A percentile compares a stretch with the other conserved stretches of the same genome.
Conservation (phyloP, 108 stramenopile genomes). For the Pseudonitzschia delicatissima region DNA sequence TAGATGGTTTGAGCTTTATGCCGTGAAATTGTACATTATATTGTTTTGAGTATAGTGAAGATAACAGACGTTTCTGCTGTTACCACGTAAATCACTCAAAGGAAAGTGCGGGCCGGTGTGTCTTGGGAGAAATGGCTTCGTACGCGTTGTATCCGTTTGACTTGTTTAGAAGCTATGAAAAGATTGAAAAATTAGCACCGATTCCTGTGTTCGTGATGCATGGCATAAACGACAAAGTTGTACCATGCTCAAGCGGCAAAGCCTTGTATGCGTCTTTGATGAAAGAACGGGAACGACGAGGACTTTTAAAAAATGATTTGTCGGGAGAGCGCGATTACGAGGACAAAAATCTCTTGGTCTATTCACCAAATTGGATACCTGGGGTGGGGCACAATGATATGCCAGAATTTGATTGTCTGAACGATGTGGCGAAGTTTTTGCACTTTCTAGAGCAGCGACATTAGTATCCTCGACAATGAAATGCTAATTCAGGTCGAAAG, state of each 20-base stretch:
- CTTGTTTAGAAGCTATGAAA: constrained; percentile 30
- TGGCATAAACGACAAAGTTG: constrained; percentile 22
- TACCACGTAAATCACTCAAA: too few species aligned
- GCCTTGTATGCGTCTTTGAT: constrained; percentile 12
- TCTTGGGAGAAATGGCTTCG: constrained; percentile 17
- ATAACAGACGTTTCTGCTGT: too few species aligned
- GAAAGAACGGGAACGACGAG: background rate
- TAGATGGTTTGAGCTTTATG: background rate
- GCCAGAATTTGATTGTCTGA: constrained; percentile 19
- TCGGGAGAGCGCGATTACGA: background rate
- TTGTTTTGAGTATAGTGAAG: background rate
- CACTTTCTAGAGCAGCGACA: constrained; percentile 6
- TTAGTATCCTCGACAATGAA: too few species aligned
- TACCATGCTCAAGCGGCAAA: constrained; percentile 32
- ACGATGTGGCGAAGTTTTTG: constrained; percentile 21
- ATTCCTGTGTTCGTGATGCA: constrained; percentile 34
- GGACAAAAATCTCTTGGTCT: constrained; percentile 11
- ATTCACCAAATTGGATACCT: constrained; percentile 30
- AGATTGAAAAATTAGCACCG: constrained; percentile 15
- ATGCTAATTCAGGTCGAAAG: too few species aligned
- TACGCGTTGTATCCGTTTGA: constrained; percentile 22
- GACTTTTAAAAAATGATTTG: background rate
- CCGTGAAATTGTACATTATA: background rate
- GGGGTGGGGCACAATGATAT: constrained; percentile 35
- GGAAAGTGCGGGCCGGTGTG: constrained; percentile 32